Conservation (phyloP, 2,329 filamentous ascomycete genomes). For the Aspergillus sp. region DNA sequence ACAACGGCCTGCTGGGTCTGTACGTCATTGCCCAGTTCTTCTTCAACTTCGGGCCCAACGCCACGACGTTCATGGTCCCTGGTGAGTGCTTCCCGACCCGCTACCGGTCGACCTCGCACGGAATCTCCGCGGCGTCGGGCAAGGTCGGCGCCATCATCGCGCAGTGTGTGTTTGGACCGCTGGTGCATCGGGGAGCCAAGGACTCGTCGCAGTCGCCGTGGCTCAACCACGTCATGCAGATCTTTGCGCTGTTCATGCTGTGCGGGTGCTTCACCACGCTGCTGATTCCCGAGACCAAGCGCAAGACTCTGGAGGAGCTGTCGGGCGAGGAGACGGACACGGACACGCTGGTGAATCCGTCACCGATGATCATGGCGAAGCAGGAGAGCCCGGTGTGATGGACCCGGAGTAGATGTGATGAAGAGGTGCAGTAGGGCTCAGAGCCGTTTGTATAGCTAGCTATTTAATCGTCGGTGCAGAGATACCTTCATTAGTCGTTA, state of each 20-base stretch:
- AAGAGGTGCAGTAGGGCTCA: too few relatives aligned
- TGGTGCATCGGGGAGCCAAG: slow-evolving; percentile 58
- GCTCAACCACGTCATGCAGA: slow-evolving; percentile 72
- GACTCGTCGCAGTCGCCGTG: slow-evolving; percentile 59
- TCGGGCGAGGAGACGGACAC: slow-evolving; percentile 56
- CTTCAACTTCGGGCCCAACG: slow-evolving; percentile 54
- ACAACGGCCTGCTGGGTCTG: slow-evolving; percentile 54
- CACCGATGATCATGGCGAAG: neutral
- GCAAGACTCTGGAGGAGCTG: slow-evolving; percentile 69
- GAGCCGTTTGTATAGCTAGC: too few relatives aligned
- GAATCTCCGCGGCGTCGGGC: slow-evolving; percentile 64
- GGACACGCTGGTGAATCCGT: neutral
- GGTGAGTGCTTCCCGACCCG: slow-evolving; percentile 65
- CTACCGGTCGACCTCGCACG: slow-evolving; percentile 64
- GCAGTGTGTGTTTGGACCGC: slow-evolving; percentile 63
- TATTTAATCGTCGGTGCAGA: too few relatives aligned
- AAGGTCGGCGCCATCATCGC: slow-evolving; percentile 69
- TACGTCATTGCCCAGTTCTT: slow-evolving; percentile 67
- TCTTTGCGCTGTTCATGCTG: slow-evolving; percentile 80
- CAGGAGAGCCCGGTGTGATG: neutral
- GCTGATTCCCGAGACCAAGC: slow-evolving; percentile 75
- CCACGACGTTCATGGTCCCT: slow-evolving; percentile 63
- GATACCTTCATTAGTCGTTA: too few relatives aligned
- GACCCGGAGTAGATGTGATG: neutral
- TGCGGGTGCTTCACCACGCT: slow-evolving; percentile 66